A percentile compares a stretch with the other conserved stretches of the same genome.
phyloP scores from a whole-genome alignment of 768 basidiomycete genomes.

The Lentinula edodes region DNA sequence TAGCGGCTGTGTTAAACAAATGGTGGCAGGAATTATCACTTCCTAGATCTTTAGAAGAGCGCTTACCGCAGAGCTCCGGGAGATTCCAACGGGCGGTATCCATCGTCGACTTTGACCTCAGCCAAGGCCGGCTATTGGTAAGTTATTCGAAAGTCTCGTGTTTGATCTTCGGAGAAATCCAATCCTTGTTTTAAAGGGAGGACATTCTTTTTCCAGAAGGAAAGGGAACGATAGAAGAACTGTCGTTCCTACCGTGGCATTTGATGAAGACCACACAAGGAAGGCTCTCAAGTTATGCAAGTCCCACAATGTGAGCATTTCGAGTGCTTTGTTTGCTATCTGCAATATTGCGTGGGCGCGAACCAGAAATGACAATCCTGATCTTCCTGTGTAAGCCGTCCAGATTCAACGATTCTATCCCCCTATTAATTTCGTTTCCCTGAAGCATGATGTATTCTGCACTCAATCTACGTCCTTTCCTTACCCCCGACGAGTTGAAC shows the following conservation, averaged over 20 bases:
- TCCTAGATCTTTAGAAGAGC: constrained; percentile 46
- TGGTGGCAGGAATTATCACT: constrained; percentile 22
- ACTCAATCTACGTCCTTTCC: constrained; percentile 66
- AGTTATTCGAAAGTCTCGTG: constrained; percentile 12
- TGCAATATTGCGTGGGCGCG: constrained; percentile 73
- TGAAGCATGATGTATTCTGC: constrained; percentile 81
- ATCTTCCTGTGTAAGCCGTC: constrained; percentile 47
- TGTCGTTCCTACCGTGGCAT: constrained; percentile 63
- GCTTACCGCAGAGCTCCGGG: constrained; percentile 30
- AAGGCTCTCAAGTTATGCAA: constrained; percentile 68
- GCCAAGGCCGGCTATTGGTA: constrained; percentile 54
- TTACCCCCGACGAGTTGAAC: constrained; percentile 33
- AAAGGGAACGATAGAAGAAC: constrained; percentile 47
- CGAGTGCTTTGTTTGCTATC: constrained; percentile 68
- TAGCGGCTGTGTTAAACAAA: neutral
- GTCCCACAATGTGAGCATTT: constrained; percentile 63
- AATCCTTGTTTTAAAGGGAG: constrained; percentile 41
- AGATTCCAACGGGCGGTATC: constrained; percentile 41
- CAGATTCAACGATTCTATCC: neutral
- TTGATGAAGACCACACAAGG: constrained; percentile 50
- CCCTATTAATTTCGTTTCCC: neutral
- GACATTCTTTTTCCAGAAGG: constrained; percentile 62
- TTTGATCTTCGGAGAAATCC: neutral
- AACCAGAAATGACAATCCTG: constrained; percentile 34
- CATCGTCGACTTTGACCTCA: constrained; percentile 49